A percentile compares a stretch with the other conserved stretches of the same genome.
Evolutionary conservation across 352 stramenopile species (phyloP).

Genomic region (Pythium grandisporangium): DNA sequence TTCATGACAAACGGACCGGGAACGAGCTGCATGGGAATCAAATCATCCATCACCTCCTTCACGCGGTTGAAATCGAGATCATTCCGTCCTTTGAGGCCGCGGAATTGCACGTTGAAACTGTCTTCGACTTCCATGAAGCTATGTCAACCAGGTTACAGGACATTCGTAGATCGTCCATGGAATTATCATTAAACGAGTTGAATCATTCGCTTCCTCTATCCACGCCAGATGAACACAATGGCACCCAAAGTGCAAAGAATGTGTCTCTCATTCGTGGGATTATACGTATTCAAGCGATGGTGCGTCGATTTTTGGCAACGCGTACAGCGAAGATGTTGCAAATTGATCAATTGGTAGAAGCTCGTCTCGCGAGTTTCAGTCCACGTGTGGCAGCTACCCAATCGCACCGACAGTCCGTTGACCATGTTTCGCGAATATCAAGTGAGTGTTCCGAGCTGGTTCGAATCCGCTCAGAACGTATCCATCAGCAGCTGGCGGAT

Average conservation of each 20-base stretch:
- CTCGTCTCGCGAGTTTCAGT: conserved; percentile 25
- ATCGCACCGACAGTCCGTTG: no score
- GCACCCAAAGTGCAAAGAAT: neutral
- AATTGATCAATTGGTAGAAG: conserved; percentile 43
- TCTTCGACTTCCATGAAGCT: conserved; percentile 25
- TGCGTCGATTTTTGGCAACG: conserved; percentile 34
- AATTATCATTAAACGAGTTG: conserved; percentile 1
- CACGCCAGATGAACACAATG: no score
- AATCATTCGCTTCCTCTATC: no score
- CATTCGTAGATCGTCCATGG: conserved; percentile 23
- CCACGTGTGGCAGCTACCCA: no score
- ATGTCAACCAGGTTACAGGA: conserved; percentile 16
- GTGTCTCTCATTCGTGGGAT: conserved; percentile 6
- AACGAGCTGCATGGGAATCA: conserved; percentile 19
- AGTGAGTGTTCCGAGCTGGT: no score
- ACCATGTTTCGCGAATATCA: no score
- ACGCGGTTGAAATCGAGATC: conserved; percentile 29
- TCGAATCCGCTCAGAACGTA: no score
- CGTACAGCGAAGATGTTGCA: conserved; percentile 25
- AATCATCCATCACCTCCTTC: conserved; percentile 12
- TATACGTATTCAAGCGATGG: conserved; percentile 29
- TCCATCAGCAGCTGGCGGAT: conserved; percentile 7
- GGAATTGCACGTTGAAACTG: conserved; percentile 18
- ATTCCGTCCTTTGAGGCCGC: conserved; percentile 18
- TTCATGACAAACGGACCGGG: conserved; percentile 16